Base-by-base conservation (phyloP, 1,139 yeast species). In the Suhomyces yuchorum region DNA sequence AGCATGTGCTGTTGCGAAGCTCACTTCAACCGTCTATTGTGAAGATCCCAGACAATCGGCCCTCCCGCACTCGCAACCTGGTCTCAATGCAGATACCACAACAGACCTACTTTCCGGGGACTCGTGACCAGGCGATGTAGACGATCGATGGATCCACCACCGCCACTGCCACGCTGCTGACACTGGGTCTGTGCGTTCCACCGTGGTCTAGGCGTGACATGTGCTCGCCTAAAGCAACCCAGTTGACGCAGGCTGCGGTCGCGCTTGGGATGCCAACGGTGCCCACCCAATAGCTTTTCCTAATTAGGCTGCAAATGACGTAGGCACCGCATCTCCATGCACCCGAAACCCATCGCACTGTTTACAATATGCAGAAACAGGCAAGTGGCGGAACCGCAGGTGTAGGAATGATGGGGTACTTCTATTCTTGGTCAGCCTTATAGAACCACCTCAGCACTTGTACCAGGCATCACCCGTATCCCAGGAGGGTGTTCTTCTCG, bases 361-460 rank as follows among this genome's bases (percentile, higher is more conserved):
- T 48, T 48, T 48, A 48, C 48, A 37, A 24, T 30, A 36, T 45
- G 48, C 48, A 40, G 36, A 45, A 45, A 26, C 22, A 32, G 48
- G 48, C 34, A 45, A 36, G 20, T 37, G 22, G 14, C 9, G 15
- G 14, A 23, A 17, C 9, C 15, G 14, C 28, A 37, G 18, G 9
- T 23, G n/a, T 24, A 15, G 17, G 20, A 43, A 37, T 36, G 36
- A 43, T 43, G 44, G 44, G 44, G 44, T 42, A 42, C 26, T 22
- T 22, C 39, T 37, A 37, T 37, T 37, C 17, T 24, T 6, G 39
- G 30, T 15, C 19, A 37, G 28, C 23, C 32, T 26, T 26, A 26
- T 26, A 39, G 38, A 35, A 8, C 11, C 38, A 20, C 26, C n/a
- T 26, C 30, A 26, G 30, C 30, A 26, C 14, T 26, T 4, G 30